Conservation (phyloP, 176 grass and related monocot species). For the Paspalum vaginatum region DNA sequence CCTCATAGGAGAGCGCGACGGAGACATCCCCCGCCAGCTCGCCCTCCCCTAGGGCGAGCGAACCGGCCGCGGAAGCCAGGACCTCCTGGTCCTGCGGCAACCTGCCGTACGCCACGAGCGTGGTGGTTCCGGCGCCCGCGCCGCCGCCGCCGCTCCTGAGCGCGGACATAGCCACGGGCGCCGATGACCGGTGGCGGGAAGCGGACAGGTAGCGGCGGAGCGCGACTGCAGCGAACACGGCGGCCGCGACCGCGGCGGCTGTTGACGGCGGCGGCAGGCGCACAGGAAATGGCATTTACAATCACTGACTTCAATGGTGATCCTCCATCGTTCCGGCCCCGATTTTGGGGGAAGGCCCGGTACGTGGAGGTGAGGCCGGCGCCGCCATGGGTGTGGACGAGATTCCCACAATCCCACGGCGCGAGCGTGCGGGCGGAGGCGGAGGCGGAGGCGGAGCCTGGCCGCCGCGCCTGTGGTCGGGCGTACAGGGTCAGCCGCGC, state of each 20-base stretch:
- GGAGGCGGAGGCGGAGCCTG: too few species aligned
- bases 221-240: conserved; percentile 38
- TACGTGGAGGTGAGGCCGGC: too few species aligned
- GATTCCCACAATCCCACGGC: too few species aligned
- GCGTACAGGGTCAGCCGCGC: too few species aligned
- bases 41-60: conserved; percentile 4
- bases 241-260: conserved; percentile 31
- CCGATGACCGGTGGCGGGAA: neutral
- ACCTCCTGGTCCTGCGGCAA: conserved; percentile 54
- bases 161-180: neutral
- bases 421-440: too few species aligned
- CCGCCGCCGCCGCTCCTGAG: neutral
- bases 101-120: conserved; percentile 66
- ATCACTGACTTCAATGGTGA: neutral
- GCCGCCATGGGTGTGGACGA: too few species aligned
- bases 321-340: too few species aligned
- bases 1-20: conserved; percentile 36
- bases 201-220: conserved; percentile 41
- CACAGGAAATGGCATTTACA: conserved; percentile 41
- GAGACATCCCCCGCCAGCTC: conserved; percentile 12
- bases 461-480: too few species aligned
- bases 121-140: conserved; percentile 21
- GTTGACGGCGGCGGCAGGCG: conserved; percentile 34
- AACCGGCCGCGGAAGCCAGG: conserved; percentile 28
- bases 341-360: too few species aligned